Conservation (phyloP, 2,329 filamentous ascomycete genomes). For the Verticillium dahliae region DNA sequence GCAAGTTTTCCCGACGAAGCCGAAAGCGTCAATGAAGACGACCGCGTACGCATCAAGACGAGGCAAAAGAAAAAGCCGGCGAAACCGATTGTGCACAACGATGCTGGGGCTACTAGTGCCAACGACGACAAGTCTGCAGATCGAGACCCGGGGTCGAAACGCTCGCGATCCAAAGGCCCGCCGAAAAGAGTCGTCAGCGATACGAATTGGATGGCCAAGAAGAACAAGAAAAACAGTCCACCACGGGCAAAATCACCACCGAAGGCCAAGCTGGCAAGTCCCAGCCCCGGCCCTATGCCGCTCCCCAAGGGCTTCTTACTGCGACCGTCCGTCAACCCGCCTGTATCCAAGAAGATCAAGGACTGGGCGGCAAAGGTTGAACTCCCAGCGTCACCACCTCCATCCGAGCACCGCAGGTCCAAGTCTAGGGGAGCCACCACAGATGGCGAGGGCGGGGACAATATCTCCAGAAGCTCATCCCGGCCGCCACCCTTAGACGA, state of each 20-base stretch:
- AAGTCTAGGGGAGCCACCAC: constrained; percentile 22
- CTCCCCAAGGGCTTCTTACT: constrained; percentile 55
- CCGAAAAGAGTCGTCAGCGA: constrained; percentile 90
- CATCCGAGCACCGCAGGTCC: constrained; percentile 28
- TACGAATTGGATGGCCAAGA: constrained; percentile 72
- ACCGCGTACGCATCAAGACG: constrained; percentile 50
- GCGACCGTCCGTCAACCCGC: constrained; percentile 45
- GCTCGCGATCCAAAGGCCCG: constrained; percentile 42
- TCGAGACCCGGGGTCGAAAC: constrained; percentile 11
- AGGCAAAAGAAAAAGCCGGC: constrained; percentile 35
- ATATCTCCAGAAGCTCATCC: neutral
- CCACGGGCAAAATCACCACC: constrained; percentile 31
- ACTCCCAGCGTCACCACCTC: constrained; percentile 31
- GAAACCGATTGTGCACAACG: constrained; percentile 20
- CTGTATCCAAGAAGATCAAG: constrained; percentile 52
- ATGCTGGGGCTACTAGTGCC: constrained; percentile 24
- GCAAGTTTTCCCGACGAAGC: constrained; percentile 50
- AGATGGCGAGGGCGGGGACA: constrained; percentile 11
- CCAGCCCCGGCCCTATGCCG: constrained; percentile 27
- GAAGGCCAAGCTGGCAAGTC: constrained; percentile 19
- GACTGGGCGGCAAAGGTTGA: constrained; percentile 56
- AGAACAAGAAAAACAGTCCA: constrained; percentile 40
- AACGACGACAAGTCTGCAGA: constrained; percentile 12
- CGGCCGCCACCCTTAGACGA: constrained; percentile 15
- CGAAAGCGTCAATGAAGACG: constrained; percentile 54